Evolutionary conservation across 805 yeast genomes (phyloP).

Genomic region (Teunomyces pallodes): DNA sequence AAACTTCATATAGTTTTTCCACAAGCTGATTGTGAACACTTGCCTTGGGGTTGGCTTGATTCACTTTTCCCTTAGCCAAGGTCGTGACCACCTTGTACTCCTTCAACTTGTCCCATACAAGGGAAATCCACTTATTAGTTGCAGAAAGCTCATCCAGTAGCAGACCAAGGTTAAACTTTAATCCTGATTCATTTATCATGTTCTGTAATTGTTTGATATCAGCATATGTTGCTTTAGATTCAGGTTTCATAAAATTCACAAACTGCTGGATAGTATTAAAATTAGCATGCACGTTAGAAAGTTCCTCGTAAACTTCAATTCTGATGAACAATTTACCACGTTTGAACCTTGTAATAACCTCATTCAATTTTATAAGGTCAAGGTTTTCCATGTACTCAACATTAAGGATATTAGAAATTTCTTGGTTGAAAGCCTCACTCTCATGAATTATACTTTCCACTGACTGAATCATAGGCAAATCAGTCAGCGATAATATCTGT

Average conservation of each 20-base stretch:
- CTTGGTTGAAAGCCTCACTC: conserved; percentile 24
- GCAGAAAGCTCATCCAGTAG: conserved; percentile 14
- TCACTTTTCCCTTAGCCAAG: conserved; percentile 13
- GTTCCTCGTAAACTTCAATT: conserved; percentile 24
- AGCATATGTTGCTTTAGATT: conserved; percentile 9
- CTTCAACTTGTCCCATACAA: conserved; percentile 14
- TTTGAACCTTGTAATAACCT: conserved; percentile 24
- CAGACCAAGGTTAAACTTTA: conserved; percentile 13
- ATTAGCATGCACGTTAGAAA: conserved; percentile 25
- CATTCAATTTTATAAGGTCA: conserved; percentile 24
- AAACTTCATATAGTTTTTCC: conserved; percentile 17
- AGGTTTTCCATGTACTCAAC: conserved; percentile 16
- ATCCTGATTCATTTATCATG: conserved; percentile 20
- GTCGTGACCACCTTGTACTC: conserved; percentile 17
- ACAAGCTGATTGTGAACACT: conserved; percentile 18
- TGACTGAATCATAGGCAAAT: conserved; percentile 30
- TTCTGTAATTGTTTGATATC: conserved; percentile 23
- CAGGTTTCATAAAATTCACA: conserved; percentile 6
- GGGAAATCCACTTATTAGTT: conserved; percentile 24
- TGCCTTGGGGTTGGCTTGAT: conserved; percentile 16
- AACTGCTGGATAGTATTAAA: conserved; percentile 16
- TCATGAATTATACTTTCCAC: conserved; percentile 26
- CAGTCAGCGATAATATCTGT: conserved; percentile 16
- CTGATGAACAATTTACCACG: conserved; percentile 19
- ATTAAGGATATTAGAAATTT: conserved; percentile 16